Evolutionary conservation across 192 early-diverging fungal genomes (phyloP).

Genomic region (Podila epicladia): DNA sequence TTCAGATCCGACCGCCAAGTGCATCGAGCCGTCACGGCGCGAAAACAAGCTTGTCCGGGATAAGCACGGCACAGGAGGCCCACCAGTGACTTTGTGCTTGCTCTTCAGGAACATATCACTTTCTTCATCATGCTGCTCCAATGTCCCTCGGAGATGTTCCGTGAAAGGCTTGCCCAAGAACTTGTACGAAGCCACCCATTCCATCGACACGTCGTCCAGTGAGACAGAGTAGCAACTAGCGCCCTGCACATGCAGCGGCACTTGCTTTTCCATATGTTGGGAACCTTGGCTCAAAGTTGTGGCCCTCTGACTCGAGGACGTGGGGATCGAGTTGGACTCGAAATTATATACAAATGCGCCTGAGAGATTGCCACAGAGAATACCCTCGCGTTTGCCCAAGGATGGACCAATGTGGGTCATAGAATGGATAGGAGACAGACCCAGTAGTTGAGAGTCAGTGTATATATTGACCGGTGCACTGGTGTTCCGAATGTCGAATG

Average conservation of each 20-base stretch:
- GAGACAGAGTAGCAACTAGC: slow-evolving; percentile 19
- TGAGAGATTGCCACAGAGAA: slow-evolving; percentile 32
- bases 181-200: slow-evolving; percentile 47
- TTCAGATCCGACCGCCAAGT: slow-evolving; percentile 31
- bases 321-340: neutral
- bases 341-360: slow-evolving; percentile 38
- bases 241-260: slow-evolving; percentile 13
- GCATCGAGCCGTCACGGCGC: slow-evolving; percentile 12
- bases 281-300: slow-evolving; percentile 1
- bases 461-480: slow-evolving; percentile 7
- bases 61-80: slow-evolving; percentile 10
- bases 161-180: slow-evolving; percentile 9
- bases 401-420: slow-evolving; percentile 28
- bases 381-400: slow-evolving; percentile 8
- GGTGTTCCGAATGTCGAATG: slow-evolving; percentile 27
- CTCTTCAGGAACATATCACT: slow-evolving; percentile 16
- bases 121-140: slow-evolving; percentile 1
- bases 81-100: slow-evolving; percentile 24
- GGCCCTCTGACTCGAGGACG: neutral
- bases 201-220: slow-evolving; percentile 14
- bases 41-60: slow-evolving; percentile 30
- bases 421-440: slow-evolving; percentile 35
- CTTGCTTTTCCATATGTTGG: neutral
- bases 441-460: slow-evolving; percentile 12
- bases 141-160: slow-evolving; percentile 18